phyloP scores from a whole-genome alignment of 805 yeast species.

The Kodamaea fukazawae region DNA sequence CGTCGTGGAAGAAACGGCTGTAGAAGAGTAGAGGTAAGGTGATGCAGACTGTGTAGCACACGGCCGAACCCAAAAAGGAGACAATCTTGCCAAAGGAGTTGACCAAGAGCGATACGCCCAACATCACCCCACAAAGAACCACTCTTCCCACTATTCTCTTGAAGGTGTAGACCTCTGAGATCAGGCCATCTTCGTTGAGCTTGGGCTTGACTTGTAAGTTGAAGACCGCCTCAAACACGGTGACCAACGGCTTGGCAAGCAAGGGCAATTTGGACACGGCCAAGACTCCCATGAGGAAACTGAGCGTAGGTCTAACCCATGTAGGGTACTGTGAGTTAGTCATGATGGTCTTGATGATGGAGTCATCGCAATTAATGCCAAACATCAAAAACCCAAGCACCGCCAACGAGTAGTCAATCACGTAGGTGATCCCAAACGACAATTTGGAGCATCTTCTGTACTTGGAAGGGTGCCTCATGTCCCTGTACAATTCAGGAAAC shows the following conservation, averaged over 20 bases:
- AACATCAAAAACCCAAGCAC: slow-evolving; percentile 63
- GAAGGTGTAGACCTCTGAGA: background rate
- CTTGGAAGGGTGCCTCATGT: slow-evolving; percentile 65
- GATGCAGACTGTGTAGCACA: slow-evolving; percentile 77
- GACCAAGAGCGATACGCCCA: slow-evolving; percentile 57
- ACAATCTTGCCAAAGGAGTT: slow-evolving; percentile 81
- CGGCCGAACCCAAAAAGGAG: slow-evolving; percentile 76
- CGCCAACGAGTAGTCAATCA: slow-evolving; percentile 64
- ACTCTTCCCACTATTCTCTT: slow-evolving; percentile 25
- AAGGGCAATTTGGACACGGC: slow-evolving; percentile 85
- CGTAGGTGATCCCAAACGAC: slow-evolving; percentile 59
- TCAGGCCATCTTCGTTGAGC: slow-evolving; percentile 3
- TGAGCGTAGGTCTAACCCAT: slow-evolving; percentile 49
- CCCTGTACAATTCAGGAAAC: slow-evolving; percentile 68
- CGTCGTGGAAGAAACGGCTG: slow-evolving; percentile 48
- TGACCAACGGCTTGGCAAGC: slow-evolving; percentile 76
- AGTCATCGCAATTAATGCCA: slow-evolving; percentile 49
- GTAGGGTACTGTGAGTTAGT: slow-evolving; percentile 47
- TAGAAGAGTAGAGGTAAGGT: slow-evolving; percentile 77
- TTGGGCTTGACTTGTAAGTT: slow-evolving; percentile 5
- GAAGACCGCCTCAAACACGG: slow-evolving; percentile 52
- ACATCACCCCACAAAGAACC: slow-evolving; percentile 55
- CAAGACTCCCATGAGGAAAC: slow-evolving; percentile 71
- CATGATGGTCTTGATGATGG: slow-evolving; percentile 49
- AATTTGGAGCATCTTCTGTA: slow-evolving; percentile 51